Evolutionary conservation across 148 eudicot species (phyloP).

Genomic region (Rheum nobile): DNA sequence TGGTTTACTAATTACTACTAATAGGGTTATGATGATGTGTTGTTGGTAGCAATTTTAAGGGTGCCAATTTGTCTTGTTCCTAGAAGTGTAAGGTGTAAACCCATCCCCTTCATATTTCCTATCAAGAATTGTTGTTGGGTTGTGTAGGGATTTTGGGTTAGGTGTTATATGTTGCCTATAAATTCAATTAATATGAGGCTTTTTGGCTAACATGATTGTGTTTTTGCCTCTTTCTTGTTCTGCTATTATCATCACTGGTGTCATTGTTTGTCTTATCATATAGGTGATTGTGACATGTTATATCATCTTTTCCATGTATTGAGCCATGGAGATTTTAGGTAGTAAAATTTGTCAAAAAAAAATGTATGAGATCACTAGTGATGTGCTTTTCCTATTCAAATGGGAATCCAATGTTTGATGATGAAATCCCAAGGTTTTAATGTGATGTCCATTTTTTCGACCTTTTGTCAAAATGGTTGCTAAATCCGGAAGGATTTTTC

Average conservation of each 20-base stretch:
- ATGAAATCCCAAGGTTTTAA: neutral
- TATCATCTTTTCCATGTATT: too few species aligned
- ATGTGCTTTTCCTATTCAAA: neutral
- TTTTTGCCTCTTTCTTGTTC: neutral
- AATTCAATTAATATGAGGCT: constrained; percentile 6
- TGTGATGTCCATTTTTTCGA: neutral
- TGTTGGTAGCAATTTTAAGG: neutral
- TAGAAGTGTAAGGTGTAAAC: neutral
- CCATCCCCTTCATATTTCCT: neutral
- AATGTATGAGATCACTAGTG: neutral
- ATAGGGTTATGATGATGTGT: constrained; percentile 5
- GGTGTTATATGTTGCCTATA: constrained; percentile 2
- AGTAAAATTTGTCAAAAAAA: neutral
- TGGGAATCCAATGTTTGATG: neutral
- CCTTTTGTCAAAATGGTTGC: neutral
- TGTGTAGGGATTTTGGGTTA: constrained; percentile 1
- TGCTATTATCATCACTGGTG: neutral
- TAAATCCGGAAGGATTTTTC: neutral
- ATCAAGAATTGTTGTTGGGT: constrained; percentile 6
- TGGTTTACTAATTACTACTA: constrained; percentile 7
- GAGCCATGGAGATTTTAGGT: neutral
- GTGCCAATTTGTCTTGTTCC: constrained; percentile 4
- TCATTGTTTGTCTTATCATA: neutral
- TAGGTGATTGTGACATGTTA: neutral
- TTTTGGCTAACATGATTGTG: neutral